Base-by-base conservation (phyloP, 1,284 basidiomycete genomes). In the Cryptococcus sp. region DNA sequence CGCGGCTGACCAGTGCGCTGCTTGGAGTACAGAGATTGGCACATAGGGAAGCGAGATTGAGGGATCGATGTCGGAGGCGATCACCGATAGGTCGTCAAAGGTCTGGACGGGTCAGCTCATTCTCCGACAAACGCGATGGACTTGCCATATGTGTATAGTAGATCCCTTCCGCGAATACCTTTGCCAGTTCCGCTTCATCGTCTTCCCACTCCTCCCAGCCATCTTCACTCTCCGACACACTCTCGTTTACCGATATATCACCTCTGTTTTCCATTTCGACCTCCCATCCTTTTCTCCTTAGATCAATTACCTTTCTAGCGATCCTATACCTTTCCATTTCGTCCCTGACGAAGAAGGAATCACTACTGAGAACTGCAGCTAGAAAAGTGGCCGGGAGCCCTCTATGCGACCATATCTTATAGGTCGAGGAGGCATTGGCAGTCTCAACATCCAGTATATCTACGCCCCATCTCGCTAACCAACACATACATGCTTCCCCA, bases 81-180 rank as follows among this genome's bases (percentile, higher is more conserved):
- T 85, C 35, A 77, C 71, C 45, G 89, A 83, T 31, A 93, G 79
- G 67, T 91, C 88, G 23, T 90, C 87, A 62, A 89, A 83, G 7
- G 81, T 77, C 89, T 91, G 65, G 3, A 55, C 15, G 45, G 44
- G 13, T 33, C 15, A 52, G 45, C 46, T 33, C 46, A 57, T n/a
- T 11, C 4, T 14, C 4, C 32, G 11, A 44, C 41, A 44, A 67
- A 59, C 30, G 55, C 54, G 47, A 30, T 14, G 36, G 35, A 76
- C 83, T 54, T 63, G 89, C 89, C 88, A 95, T 89, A 71, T 93
- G 90, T 10, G 83, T 80, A 72, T 95, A 96, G 76, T 92, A 89
- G 33, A 96, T 90, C 4, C 88, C 89, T 33, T 83, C 78, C 36
- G 81, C 76, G 70, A 97, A 95, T 65, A 95, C 81, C 55, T 78